These are phyloP conservation scores for Heliamphora pulchella DNA, from an alignment of 179 eudicot species.

Conservation along the genomic window DNA sequence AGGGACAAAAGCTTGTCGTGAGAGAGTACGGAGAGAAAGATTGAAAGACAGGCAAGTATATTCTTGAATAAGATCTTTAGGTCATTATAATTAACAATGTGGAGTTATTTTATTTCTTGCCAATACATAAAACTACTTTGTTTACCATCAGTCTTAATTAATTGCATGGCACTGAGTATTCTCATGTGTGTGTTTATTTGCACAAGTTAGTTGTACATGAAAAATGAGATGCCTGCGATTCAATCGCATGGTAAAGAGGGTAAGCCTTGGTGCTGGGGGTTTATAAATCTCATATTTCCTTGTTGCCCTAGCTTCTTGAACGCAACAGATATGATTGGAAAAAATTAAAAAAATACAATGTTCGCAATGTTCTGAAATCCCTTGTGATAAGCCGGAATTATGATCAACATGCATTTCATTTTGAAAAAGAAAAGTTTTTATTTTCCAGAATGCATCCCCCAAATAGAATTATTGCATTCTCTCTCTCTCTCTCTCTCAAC, in stretches of 20 bases:
- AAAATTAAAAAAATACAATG: background rate
- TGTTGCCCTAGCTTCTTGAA: background rate
- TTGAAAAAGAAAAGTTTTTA: no score
- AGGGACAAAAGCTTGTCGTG: slow-evolving; percentile 74
- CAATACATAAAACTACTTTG: background rate
- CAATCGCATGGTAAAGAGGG: background rate
- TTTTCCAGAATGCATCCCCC: background rate
- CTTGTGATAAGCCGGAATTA: background rate
- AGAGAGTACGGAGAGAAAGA: slow-evolving; percentile 72
- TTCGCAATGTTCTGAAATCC: background rate
- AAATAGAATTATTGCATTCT: background rate
- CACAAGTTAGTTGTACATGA: background rate
- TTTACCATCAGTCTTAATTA: background rate
- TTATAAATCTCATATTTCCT: slow-evolving; percentile 1
- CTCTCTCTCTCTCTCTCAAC: background rate
- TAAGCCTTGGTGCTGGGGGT: background rate
- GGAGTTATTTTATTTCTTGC: background rate
- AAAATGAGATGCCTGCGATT: background rate
- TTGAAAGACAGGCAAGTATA: slow-evolving; percentile 68
- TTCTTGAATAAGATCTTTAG: background rate
- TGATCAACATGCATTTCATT: background rate
- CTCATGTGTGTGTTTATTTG: background rate
- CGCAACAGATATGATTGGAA: background rate
- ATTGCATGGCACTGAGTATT: background rate
- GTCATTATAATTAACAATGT: background rate